These are phyloP conservation scores for Eleusine coracana DNA, from an alignment of 176 grass and related monocot species.

Conservation along the genomic window DNA sequence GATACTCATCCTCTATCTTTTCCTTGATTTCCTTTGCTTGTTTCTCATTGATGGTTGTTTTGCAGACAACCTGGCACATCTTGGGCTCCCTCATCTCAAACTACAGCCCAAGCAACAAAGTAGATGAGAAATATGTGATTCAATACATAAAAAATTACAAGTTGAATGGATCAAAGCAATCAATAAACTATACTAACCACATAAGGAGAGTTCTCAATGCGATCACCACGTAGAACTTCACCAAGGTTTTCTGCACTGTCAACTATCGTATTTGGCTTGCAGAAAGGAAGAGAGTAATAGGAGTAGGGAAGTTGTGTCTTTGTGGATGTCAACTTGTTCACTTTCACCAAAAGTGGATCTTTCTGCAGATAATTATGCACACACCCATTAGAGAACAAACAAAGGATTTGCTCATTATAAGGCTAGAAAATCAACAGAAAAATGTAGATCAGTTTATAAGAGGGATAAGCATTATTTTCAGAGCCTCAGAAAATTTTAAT, in stretches of 20 bases:
- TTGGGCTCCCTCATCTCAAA: conserved; percentile 43
- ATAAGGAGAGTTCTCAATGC: conserved; percentile 51
- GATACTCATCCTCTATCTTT: conserved; percentile 50
- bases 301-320: conserved; percentile 51
- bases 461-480: neutral
- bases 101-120: conserved; percentile 12
- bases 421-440: neutral
- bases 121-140: neutral
- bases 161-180: neutral
- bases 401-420: conserved; percentile 1
- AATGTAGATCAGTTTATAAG: neutral
- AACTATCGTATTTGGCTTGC: conserved; percentile 33
- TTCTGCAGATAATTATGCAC: conserved; percentile 7
- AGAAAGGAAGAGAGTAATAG: conserved; percentile 51
- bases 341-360: conserved; percentile 41
- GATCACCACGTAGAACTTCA: conserved; percentile 48
- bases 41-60: conserved; percentile 14
- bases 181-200: conserved; percentile 37
- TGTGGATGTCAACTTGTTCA: conserved; percentile 49
- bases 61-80: conserved; percentile 41
- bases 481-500: neutral
- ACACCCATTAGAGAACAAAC: neutral
- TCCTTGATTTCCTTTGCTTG: conserved; percentile 47
- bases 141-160: neutral
- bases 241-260: conserved; percentile 51